These are phyloP conservation scores for Desmodesmus armatus DNA, from an alignment of 139 green algal species.

Conservation along the genomic window DNA sequence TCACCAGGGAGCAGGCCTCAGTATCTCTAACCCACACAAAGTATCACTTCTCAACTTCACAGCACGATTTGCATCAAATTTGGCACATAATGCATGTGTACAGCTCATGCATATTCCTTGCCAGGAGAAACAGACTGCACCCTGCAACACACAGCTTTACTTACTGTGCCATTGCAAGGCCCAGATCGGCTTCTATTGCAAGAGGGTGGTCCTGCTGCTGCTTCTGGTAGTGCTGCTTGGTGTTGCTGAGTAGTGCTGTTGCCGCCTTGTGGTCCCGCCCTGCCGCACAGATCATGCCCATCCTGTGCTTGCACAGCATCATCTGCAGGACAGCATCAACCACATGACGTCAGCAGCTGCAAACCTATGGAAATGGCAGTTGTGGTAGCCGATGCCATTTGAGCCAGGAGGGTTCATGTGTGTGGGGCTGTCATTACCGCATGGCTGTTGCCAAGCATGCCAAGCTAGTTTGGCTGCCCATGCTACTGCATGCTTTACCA, in stretches of 20 bases:
- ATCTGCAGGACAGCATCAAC: slow-evolving; percentile 42
- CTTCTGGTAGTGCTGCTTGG: slow-evolving; percentile 45
- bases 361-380: background rate
- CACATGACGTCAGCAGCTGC: background rate
- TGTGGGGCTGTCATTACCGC: too few species aligned
- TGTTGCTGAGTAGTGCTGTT: slow-evolving; percentile 56
- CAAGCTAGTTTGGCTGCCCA: too few species aligned
- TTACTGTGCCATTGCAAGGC: slow-evolving; percentile 62
- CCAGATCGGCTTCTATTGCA: slow-evolving; percentile 64
- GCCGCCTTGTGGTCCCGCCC: slow-evolving; percentile 59
- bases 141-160: background rate
- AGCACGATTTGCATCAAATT: background rate
- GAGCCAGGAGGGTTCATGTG: too few species aligned
- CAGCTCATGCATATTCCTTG: background rate
- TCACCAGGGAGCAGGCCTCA: background rate
- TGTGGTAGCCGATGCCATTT: too few species aligned
- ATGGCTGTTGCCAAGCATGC: too few species aligned
- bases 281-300: slow-evolving; percentile 71
- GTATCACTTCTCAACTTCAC: background rate
- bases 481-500: too few species aligned
- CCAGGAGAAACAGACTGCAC: background rate
- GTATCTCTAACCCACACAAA: background rate
- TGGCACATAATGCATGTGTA: background rate
- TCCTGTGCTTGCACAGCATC: slow-evolving; percentile 65
- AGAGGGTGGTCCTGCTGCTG: slow-evolving; percentile 46